A percentile compares a stretch with the other conserved stretches of the same genome.
Evolutionary conservation across 2,329 filamentous ascomycete genomes (phyloP).

Genomic region (Bipolaris zeicola): DNA sequence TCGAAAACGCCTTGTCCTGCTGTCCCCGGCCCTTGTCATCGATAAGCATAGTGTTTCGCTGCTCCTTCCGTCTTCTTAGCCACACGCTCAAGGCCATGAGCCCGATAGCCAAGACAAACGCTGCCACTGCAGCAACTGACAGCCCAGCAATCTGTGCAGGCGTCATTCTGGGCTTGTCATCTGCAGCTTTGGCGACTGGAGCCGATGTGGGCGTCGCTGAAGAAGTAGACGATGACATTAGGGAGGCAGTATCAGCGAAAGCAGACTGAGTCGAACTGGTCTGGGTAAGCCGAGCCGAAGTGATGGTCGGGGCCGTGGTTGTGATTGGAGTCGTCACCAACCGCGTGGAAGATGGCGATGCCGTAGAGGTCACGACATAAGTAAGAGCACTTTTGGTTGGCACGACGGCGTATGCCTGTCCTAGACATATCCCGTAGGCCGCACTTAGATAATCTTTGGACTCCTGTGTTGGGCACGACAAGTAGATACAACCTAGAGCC

Average conservation of each 20-base stretch:
- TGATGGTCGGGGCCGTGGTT: slow-evolving; percentile 14
- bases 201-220: slow-evolving; percentile 21
- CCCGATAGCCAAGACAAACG: slow-evolving; percentile 47
- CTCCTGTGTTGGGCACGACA: slow-evolving; percentile 37
- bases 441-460: slow-evolving; percentile 21
- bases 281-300: slow-evolving; percentile 17
- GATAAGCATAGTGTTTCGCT: slow-evolving; percentile 22
- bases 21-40: slow-evolving; percentile 30
- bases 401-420: slow-evolving; percentile 42
- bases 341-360: slow-evolving; percentile 15
- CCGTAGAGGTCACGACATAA: slow-evolving; percentile 29
- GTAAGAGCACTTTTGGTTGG: slow-evolving; percentile 45
- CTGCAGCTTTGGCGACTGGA: slow-evolving; percentile 16
- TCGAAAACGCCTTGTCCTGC: slow-evolving; percentile 20
- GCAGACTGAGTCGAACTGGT: slow-evolving; percentile 28
- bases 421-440: slow-evolving; percentile 47
- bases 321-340: slow-evolving; percentile 15
- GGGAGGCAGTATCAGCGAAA: slow-evolving; percentile 34
- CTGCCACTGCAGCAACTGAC: slow-evolving; percentile 44
- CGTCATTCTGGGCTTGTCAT: slow-evolving; percentile 36
- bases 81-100: slow-evolving; percentile 47
- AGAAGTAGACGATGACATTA: slow-evolving; percentile 31
- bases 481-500: slow-evolving; percentile 46
- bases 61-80: slow-evolving; percentile 42
- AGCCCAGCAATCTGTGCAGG: slow-evolving; percentile 49